Percentiles rank a stretch among this genome's conserved stretches.
Conservation (phyloP, 495 filamentous ascomycete genomes). For the Sphaerosporella brunnea region DNA sequence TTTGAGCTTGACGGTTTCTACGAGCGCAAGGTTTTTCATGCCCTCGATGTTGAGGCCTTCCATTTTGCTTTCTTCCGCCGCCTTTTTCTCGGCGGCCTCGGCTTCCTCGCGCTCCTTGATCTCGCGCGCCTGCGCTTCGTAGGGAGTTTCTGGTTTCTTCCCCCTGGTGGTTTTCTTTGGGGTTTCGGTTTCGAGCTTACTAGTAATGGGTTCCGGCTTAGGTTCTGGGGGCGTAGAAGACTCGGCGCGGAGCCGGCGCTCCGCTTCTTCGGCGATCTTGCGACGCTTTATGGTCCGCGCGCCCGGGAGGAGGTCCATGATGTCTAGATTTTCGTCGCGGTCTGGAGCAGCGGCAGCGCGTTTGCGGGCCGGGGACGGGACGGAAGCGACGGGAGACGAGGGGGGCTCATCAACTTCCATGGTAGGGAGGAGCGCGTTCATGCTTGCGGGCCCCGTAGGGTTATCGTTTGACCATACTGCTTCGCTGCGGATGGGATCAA, state of each 20-base stretch:
- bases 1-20: conserved; percentile 59
- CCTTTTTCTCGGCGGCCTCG: conserved; percentile 12
- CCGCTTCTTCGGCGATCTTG: conserved; percentile 20
- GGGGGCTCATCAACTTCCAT: neutral
- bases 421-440: neutral
- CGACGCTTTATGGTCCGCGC: conserved; percentile 19
- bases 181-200: conserved; percentile 1
- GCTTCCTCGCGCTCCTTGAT: conserved; percentile 18
- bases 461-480: too few species aligned
- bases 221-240: conserved; percentile 4
- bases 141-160: conserved; percentile 5
- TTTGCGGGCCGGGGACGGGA: neutral
- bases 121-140: conserved; percentile 9
- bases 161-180: conserved; percentile 7
- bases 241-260: conserved; percentile 14
- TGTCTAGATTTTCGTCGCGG: conserved; percentile 10
- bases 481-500: too few species aligned
- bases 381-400: neutral
- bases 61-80: conserved; percentile 40
- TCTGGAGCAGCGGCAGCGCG: neutral
- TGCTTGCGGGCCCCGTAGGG: too few species aligned
- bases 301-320: conserved; percentile 23
- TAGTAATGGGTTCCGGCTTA: neutral
- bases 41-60: conserved; percentile 53
- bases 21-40: conserved; percentile 54